Evolutionary conservation across 805 yeast genomes (phyloP), one percentile per base, ranked within the genome.

Genomic region (Clavispora vitiphila): DNA sequence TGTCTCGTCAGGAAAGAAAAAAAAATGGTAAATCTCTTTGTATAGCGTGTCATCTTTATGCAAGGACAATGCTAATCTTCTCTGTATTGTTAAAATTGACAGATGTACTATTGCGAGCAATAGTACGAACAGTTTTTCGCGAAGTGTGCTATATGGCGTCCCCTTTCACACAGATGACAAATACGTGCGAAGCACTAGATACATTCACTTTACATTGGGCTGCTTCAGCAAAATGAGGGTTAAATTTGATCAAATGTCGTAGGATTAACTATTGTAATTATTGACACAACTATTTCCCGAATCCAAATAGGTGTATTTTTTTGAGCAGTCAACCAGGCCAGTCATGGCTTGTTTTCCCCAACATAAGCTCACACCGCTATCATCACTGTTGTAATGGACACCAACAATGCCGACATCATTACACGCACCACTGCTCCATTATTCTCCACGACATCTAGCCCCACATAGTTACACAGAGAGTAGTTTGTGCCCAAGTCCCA

Each of bases 51-150:
- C 98, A 91, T 91, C 98, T 96, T 93, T 93, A 93, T 91, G 98
- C 98, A 91, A 96, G 98, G 98, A 96, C 96, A 95, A 95, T 93
- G 98, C 98, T 91, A 90, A 91, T 93, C 98, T 91, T 91, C 99
- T 91, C 98, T 91, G 99, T 91, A 91, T 91, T 89, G 96, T 91
- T 90, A 96, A 83, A 90, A 83, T 91, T 91, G 97, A 91, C 97
- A 91, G 88, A 83, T 64, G 75, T 67, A 65, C 74, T 56, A 69
- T 54, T 71, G 62, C 64, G 62, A 58, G 54, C 60, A 71, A 67
- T 57, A 64, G 71, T 62, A 66, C 72, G 64, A 62, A 44, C 35
- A 38, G 41, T 7, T 29, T 9, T 4, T 15, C 20, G 20, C 32
- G 19, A 29, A 16, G 20, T 16, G 10, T 9, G 20, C 12, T 16